A percentile compares a stretch with the other conserved stretches of the same genome.
Conservation (phyloP, 148 eudicot species). For the Arbutus unedo region DNA sequence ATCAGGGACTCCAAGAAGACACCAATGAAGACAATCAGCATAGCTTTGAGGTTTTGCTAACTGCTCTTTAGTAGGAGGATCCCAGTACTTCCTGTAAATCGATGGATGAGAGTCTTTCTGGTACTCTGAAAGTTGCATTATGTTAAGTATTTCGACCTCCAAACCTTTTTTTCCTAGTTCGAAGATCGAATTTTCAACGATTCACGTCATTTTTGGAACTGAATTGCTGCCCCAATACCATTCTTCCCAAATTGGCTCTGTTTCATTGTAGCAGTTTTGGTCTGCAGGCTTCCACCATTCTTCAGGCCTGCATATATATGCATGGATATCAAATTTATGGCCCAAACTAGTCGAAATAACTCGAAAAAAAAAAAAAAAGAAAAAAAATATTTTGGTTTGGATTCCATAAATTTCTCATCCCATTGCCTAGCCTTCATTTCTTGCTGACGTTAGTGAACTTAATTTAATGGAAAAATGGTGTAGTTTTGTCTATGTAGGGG, state of each 20-base stretch:
- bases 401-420: too few species aligned
- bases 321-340: too few species aligned
- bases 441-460: too few species aligned
- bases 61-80: constrained; percentile 13
- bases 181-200: not conserved
- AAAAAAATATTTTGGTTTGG: too few species aligned
- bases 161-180: constrained; percentile 13
- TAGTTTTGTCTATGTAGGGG: too few species aligned
- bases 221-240: constrained; percentile 20
- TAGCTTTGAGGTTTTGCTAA: constrained; percentile 11
- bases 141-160: constrained; percentile 13
- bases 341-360: too few species aligned
- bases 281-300: constrained; percentile 2
- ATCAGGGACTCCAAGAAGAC: constrained; percentile 23
- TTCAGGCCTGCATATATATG: not conserved
- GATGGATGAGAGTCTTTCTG: constrained; percentile 20
- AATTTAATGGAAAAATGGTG: too few species aligned
- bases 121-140: constrained; percentile 24
- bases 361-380: too few species aligned
- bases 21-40: constrained; percentile 23
- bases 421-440: too few species aligned
- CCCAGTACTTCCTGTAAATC: constrained; percentile 18
- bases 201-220: constrained; percentile 15
- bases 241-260: constrained; percentile 16
- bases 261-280: constrained; percentile 20